phyloP scores from a whole-genome alignment of 2,329 filamentous ascomycete species.

The Aphanocladium album region DNA sequence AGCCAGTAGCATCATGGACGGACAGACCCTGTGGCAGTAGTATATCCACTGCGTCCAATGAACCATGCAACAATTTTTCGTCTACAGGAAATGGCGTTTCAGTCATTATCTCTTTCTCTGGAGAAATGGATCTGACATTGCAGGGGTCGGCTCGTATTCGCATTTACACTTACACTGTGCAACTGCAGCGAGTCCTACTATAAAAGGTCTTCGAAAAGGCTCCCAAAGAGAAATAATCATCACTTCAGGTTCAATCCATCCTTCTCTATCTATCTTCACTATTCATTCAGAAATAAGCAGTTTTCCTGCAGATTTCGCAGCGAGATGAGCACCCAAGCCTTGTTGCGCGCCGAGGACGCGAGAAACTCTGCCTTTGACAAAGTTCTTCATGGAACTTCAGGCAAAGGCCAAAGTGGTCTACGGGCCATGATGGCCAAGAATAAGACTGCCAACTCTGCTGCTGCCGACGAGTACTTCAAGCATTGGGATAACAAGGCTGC shows the following conservation, averaged over 20 bases:
- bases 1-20: too few species aligned
- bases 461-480: conserved; percentile 84
- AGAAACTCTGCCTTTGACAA: conserved; percentile 84
- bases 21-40: too few species aligned
- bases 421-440: conserved; percentile 79
- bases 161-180: too few species aligned
- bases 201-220: not conserved
- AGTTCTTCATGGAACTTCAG: conserved; percentile 66
- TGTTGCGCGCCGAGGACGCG: conserved; percentile 72
- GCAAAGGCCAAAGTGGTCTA: conserved; percentile 63
- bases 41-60: too few species aligned
- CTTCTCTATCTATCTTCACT: not conserved
- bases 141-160: conserved; percentile 3
- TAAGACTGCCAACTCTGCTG: conserved; percentile 62
- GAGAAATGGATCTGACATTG: not conserved
- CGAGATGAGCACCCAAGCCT: conserved; percentile 29
- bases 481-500: conserved; percentile 79
- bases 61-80: too few species aligned
- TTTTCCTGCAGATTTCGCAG: not conserved
- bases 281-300: too few species aligned
- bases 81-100: too few species aligned
- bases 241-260: not conserved
- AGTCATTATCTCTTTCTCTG: not conserved
- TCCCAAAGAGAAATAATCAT: not conserved
- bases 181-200: conserved; percentile 7